Evolutionary conservation across 306 rosid species (phyloP), one percentile per base, ranked within the genome.

Genomic region (Lotus japonicus): DNA sequence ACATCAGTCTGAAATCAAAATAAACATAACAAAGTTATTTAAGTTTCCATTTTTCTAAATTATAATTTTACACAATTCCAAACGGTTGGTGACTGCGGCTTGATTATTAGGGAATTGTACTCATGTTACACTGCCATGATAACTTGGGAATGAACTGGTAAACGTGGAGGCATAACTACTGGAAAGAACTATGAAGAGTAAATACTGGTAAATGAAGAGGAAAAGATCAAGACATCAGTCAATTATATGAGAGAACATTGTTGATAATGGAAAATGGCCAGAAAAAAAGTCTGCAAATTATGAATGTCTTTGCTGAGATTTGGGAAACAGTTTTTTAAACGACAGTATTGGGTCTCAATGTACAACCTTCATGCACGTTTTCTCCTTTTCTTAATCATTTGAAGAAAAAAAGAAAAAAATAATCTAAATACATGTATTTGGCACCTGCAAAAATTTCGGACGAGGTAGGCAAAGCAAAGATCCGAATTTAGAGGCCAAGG

Each of bases 401-500:
- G 54, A 53, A 44, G 7, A 31, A 18, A 14, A 18, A 55, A 7
- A 18, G 0, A 14, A 5, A 12, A 46, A n/a, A n/a, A n/a, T n/a
- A n/a, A 45, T 5, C 0, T 9, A 49, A 50, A 58, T 28, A 65
- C 71, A 65, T n/a, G 65, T 42, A 49, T 58, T 41, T 72, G 13
- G 74, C 31, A 18, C 49, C n/a, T 41, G 58, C 31, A 44, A 44
- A 35, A 64, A 31, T 11, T 21, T 44, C 15, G 23, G 39, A 51
- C 11, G 18, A 23, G 36, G 18, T 0, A 16, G 73, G 17, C 15
- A 66, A 43, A 6, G n/a, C 19, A 16, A 55, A 28, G 41, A 64
- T 12, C 11, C 17, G 18, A 76, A 62, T 53, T 62, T 59, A 21
- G 63, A 52, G 57, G 70, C 49, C 41, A 35, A 61, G 35, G 67